Conservation (phyloP, 495 filamentous ascomycete species). For the Melanomma pulvis-pyrius region DNA sequence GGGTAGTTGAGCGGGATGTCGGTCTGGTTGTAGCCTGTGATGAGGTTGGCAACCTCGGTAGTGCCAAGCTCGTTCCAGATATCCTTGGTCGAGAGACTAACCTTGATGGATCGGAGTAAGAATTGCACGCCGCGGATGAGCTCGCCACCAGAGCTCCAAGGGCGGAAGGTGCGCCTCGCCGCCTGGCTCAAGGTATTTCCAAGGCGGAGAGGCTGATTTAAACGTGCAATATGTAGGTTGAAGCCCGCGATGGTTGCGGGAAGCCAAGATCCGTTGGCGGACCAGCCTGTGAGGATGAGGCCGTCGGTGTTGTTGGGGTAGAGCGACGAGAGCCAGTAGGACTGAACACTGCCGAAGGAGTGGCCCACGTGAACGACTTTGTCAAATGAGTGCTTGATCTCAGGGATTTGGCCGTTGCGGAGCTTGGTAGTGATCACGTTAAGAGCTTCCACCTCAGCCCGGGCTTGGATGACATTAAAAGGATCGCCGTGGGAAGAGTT, state of each 20-base stretch:
- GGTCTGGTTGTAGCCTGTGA: slow-evolving; percentile 25
- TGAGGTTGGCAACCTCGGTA: slow-evolving; percentile 37
- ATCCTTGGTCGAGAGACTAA: slow-evolving; percentile 14
- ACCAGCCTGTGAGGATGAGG: slow-evolving; percentile 62
- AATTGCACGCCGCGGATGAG: slow-evolving; percentile 11
- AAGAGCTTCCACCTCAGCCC: slow-evolving; percentile 56
- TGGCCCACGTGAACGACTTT: slow-evolving; percentile 64
- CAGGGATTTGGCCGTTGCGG: slow-evolving; percentile 49
- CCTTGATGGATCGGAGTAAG: not conserved
- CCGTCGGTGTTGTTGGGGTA: slow-evolving; percentile 59
- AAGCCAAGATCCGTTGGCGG: slow-evolving; percentile 46
- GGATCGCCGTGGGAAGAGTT: slow-evolving; percentile 59
- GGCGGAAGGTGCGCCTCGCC: slow-evolving; percentile 3
- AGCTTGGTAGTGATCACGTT: slow-evolving; percentile 52
- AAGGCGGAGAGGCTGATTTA: slow-evolving; percentile 49
- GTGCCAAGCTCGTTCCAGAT: slow-evolving; percentile 27
- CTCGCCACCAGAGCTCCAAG: not conserved
- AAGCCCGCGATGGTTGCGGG: slow-evolving; percentile 44
- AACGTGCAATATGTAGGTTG: slow-evolving; percentile 52
- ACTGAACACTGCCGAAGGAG: slow-evolving; percentile 54
- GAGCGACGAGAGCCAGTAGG: slow-evolving; percentile 50
- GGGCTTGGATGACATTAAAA: slow-evolving; percentile 56
- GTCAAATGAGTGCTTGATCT: slow-evolving; percentile 42
- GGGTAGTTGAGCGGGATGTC: slow-evolving; percentile 38
- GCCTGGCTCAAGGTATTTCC: slow-evolving; percentile 30